Percentiles rank a stretch among this genome's conserved stretches.
Evolutionary conservation across 352 stramenopile species (phyloP).

Genomic region (Globisporangium carolinianum): DNA sequence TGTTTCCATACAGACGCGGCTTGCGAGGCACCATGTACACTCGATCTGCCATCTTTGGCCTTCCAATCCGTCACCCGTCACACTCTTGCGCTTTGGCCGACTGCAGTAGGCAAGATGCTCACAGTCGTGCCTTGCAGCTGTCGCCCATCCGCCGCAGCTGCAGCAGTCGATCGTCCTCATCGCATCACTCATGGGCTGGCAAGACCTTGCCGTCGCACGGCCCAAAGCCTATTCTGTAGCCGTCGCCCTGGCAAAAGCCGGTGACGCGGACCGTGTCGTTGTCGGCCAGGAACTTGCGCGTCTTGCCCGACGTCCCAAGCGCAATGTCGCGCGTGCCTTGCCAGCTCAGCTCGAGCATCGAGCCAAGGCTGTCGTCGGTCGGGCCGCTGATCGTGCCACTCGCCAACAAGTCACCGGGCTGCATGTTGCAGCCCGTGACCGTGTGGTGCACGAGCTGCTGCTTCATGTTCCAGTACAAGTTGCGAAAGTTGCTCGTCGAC

Average conservation of each 20-base stretch:
- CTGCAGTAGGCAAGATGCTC: no score
- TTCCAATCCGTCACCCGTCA: no score
- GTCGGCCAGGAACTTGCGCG: slow-evolving; percentile 94
- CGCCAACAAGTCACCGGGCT: slow-evolving; percentile 90
- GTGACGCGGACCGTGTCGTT: slow-evolving; percentile 91
- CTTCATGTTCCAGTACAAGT: slow-evolving; percentile 98
- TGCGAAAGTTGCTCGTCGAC: slow-evolving; percentile 91
- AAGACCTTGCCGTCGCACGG: slow-evolving; percentile 89
- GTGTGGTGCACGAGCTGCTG: slow-evolving; percentile 97
- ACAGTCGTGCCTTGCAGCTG: no score
- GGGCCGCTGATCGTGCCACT: slow-evolving; percentile 94
- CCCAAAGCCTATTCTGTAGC: slow-evolving; percentile 94
- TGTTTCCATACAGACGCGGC: no score
- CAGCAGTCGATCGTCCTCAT: no score
- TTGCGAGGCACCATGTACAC: no score
- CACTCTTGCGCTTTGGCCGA: no score
- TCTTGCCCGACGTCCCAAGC: slow-evolving; percentile 60
- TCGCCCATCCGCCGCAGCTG: no score
- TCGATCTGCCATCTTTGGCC: no score
- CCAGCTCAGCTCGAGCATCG: slow-evolving; percentile 96
- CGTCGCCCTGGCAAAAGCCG: slow-evolving; percentile 89
- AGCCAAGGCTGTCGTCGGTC: slow-evolving; percentile 86
- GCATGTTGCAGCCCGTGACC: slow-evolving; percentile 96
- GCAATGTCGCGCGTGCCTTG: slow-evolving; percentile 83
- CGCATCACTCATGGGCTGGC: slow-evolving; percentile 58